phyloP scores from a whole-genome alignment of 441 rosid genomes.

The Monsonia emarginata region DNA sequence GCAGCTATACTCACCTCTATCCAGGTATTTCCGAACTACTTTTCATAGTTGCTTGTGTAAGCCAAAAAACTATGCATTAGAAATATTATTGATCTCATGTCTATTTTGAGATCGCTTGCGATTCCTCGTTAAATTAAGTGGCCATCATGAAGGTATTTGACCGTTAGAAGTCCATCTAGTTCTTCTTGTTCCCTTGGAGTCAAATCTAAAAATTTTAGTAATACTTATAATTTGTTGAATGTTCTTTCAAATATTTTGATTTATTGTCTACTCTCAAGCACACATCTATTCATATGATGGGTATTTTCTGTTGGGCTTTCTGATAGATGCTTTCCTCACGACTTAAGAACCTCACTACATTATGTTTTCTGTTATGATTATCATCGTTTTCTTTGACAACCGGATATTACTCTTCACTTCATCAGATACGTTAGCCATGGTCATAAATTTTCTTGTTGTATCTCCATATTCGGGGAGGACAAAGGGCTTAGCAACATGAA shows the following conservation, averaged over 20 bases:
- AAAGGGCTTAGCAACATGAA: no score
- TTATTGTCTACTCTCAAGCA: not conserved
- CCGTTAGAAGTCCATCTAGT: not conserved
- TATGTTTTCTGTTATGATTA: no score
- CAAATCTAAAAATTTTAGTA: no score
- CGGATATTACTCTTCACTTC: no score
- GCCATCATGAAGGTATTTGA: no score
- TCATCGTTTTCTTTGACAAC: no score
- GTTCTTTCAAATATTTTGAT: not conserved
- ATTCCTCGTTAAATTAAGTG: no score
- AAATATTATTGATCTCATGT: not conserved
- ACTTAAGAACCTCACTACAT: no score
- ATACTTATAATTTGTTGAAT: not conserved
- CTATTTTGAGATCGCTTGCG: not conserved
- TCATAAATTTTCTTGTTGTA: no score
- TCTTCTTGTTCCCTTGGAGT: not conserved
- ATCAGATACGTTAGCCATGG: no score
- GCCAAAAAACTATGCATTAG: not conserved
- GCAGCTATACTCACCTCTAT: conserved; percentile 58
- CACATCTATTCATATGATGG: not conserved
- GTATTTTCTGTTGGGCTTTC: not conserved
- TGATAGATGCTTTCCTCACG: not conserved
- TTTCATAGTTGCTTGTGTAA: not conserved
- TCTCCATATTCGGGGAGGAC: no score
- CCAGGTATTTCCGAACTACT: conserved; percentile 29